Evolutionary conservation across 805 yeast genomes (phyloP).

Genomic region (Suhomyces sp.): DNA sequence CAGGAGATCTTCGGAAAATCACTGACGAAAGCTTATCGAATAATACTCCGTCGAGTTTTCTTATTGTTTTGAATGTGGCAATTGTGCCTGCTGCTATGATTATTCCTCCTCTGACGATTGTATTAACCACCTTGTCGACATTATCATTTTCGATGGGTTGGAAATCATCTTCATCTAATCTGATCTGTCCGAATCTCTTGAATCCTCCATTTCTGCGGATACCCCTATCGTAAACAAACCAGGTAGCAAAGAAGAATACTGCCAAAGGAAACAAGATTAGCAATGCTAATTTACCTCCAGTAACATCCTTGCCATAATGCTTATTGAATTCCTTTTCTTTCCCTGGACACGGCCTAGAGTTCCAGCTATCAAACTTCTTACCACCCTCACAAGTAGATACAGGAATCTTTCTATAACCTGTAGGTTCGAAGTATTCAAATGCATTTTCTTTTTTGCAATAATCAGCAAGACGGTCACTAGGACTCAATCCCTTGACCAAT

Average conservation of each 20-base stretch:
- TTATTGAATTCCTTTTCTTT: conserved; percentile 61
- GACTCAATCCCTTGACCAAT: conserved; percentile 69
- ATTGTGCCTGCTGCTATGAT: conserved; percentile 41
- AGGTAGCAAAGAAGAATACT: conserved; percentile 52
- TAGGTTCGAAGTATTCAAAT: conserved; percentile 78
- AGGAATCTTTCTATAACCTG: conserved; percentile 89
- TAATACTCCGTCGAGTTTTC: conserved; percentile 33
- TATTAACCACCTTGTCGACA: conserved; percentile 59
- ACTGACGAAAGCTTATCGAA: conserved; percentile 30
- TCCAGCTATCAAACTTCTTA: conserved; percentile 61
- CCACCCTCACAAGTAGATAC: conserved; percentile 87
- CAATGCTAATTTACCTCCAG: conserved; percentile 52
- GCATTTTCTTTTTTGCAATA: conserved; percentile 58
- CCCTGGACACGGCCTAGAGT: conserved; percentile 83
- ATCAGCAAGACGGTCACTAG: conserved; percentile 58
- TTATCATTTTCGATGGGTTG: conserved; percentile 62
- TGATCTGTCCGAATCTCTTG: conserved; percentile 77
- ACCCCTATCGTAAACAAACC: conserved; percentile 79
- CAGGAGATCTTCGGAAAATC: conserved; percentile 38
- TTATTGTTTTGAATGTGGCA: conserved; percentile 33
- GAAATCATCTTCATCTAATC: conserved; percentile 68
- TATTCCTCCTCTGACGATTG: conserved; percentile 58
- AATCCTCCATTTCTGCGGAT: conserved; percentile 77
- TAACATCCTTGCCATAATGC: conserved; percentile 53
- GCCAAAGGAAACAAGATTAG: conserved; percentile 58